phyloP scores from a whole-genome alignment of 2,329 filamentous ascomycete genomes.

The Phialophora tarda region DNA sequence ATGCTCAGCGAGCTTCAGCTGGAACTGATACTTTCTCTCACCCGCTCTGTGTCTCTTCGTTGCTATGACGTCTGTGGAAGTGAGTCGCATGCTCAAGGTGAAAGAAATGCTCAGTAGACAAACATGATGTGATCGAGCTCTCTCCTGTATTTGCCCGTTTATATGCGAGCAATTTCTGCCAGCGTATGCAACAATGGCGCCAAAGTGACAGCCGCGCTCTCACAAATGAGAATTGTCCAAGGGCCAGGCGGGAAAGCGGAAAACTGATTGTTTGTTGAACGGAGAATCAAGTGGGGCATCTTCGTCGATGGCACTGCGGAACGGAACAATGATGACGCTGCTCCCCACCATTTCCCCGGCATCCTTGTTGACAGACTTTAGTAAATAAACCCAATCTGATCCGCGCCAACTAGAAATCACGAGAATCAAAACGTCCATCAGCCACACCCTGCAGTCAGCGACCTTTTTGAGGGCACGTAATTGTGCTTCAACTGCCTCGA shows the following conservation, averaged over 20 bases:
- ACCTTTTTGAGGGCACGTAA: too few relatives aligned
- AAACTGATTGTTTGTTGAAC: not conserved
- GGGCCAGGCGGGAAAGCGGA: not conserved
- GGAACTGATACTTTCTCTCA: not conserved
- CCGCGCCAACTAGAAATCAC: too few relatives aligned
- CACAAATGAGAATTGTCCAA: not conserved
- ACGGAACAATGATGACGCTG: not conserved
- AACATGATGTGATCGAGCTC: not conserved
- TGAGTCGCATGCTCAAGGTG: not conserved
- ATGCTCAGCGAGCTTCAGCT: not conserved
- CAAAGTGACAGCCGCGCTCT: not conserved
- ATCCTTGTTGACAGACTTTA: not conserved
- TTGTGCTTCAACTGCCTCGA: too few relatives aligned
- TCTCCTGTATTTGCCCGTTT: not conserved
- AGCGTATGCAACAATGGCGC: not conserved
- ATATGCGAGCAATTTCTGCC: not conserved
- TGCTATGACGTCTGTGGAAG: not conserved
- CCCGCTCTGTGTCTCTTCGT: not conserved
- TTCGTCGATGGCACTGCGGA: not conserved
- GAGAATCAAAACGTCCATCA: too few relatives aligned
- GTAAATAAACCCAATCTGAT: too few relatives aligned
- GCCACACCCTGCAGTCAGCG: too few relatives aligned
- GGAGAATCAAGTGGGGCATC: not conserved
- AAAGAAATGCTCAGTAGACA: not conserved
- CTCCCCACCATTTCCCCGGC: not conserved